Evolutionary conservation across 495 filamentous ascomycete species (phyloP), one percentile per base, ranked within the genome.

Genomic region (Aspergillus baeticus): DNA sequence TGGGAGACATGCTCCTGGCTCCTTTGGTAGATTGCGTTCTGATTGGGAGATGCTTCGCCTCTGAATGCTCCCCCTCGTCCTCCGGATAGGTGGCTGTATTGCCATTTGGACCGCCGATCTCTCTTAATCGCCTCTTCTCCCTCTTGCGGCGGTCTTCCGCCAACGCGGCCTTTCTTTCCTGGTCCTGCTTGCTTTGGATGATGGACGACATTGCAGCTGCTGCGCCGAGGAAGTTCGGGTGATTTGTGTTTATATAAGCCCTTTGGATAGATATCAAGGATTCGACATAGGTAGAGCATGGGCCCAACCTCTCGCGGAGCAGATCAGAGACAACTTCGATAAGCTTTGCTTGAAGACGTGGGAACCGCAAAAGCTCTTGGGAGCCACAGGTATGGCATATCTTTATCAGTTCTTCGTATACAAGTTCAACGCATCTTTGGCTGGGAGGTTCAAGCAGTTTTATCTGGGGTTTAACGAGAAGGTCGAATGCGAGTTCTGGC

Each of bases 231-330:
- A 99, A 99, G 64, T 99, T 99, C 31, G 94, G 94, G 63, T 99
- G 94, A 67, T 99, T 99, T 37, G 94, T 99, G 72, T 99, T 99
- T 71, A 99, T 97, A 69, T 99, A 99, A 14, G 94, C 94, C 55
- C 94, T 82, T 72, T 99, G 94, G 31, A 99, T 99, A 10, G 93
- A 86, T 38, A 98, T 99, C 36, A 99, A 81, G 20, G 91, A 96
- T 66, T 96, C 94, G 5, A 99, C 94, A 63, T 99, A 99, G 22
- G 65, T 76, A 6, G 92, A 93, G 48, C 89, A 84, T 14, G 94
- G 94, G 1, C 95, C 93, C 23, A 98, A 75, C 38, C 92, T 83
- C 71, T 99, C 94, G 44, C 94, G 86, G 43, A 99, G 83, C 41
- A 99, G 86, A 67, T 99, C 94, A 7, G 93, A 97, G 1, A 99